Conservation (phyloP, 768 basidiomycete genomes). For the Psilocybe sp. region DNA sequence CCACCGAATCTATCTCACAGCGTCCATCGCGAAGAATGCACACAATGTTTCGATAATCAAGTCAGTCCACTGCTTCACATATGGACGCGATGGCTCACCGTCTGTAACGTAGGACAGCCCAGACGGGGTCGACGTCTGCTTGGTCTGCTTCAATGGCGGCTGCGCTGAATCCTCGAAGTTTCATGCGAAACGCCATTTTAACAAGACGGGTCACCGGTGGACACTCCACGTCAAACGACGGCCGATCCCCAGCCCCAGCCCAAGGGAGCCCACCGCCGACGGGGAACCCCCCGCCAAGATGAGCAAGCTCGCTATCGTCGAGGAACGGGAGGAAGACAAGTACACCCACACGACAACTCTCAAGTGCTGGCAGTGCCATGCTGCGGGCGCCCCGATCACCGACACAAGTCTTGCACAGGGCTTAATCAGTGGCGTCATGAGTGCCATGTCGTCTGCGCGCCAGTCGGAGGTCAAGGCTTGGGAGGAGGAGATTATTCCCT, state of each 20-base stretch:
- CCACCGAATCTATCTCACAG: conserved; percentile 65
- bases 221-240: conserved; percentile 85
- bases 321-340: conserved; percentile 86
- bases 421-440: conserved; percentile 69
- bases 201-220: conserved; percentile 71
- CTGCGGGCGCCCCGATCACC: conserved; percentile 38
- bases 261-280: conserved; percentile 61
- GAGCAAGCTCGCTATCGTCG: conserved; percentile 83
- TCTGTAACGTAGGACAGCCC: conserved; percentile 54
- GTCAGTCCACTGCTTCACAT: conserved; percentile 31
- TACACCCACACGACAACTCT: conserved; percentile 67
- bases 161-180: conserved; percentile 63
- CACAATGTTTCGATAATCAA: conserved; percentile 95
- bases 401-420: conserved; percentile 32
- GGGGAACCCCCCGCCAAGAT: conserved; percentile 87
- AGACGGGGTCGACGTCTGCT: conserved; percentile 83
- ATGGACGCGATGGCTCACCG: not conserved
- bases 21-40: conserved; percentile 92
- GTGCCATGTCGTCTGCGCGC: conserved; percentile 82
- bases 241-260: conserved; percentile 32
- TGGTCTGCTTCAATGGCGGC: conserved; percentile 92
- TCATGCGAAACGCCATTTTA: conserved; percentile 72
- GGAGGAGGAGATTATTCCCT: conserved; percentile 91
- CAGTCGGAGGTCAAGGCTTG: conserved; percentile 96
- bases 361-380: conserved; percentile 80